Conservation (phyloP, 345 rosid species). For the Brassica cretica region DNA sequence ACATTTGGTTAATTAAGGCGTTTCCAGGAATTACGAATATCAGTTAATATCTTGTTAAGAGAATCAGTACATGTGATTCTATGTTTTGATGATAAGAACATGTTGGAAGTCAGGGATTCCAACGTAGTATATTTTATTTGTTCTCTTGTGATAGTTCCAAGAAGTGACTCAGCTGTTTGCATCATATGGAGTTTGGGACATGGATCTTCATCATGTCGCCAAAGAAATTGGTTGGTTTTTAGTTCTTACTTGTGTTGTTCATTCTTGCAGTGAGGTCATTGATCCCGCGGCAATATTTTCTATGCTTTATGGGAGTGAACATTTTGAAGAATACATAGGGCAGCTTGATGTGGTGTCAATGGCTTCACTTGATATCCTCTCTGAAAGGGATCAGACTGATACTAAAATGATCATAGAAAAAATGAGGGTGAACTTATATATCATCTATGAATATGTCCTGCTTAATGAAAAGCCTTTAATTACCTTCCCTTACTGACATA, state of each 20-base stretch:
- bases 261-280: slow-evolving; percentile 70
- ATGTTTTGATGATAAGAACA: slow-evolving; percentile 7
- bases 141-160: background rate
- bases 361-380: slow-evolving; percentile 66
- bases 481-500: too few relatives aligned
- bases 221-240: background rate
- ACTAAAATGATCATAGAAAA: slow-evolving; percentile 66
- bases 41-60: too few relatives aligned
- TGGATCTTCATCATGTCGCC: slow-evolving; percentile 17
- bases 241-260: slow-evolving; percentile 15
- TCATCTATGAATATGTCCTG: background rate
- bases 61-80: too few relatives aligned
- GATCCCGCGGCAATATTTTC: slow-evolving; percentile 89
- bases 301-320: slow-evolving; percentile 92
- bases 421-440: slow-evolving; percentile 58
- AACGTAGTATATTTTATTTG: slow-evolving; percentile 56
- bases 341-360: slow-evolving; percentile 86
- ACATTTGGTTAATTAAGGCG: too few relatives aligned
- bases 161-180: slow-evolving; percentile 3
- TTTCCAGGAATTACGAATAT: too few relatives aligned
- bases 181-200: slow-evolving; percentile 13
- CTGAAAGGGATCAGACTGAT: slow-evolving; percentile 48
- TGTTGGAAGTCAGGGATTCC: slow-evolving; percentile 94
- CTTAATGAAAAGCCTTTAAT: too few relatives aligned
- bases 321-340: slow-evolving; percentile 91